Percentiles rank a stretch among this genome's conserved stretches.
Evolutionary conservation across 2,329 filamentous ascomycete genomes (phyloP).

Genomic region (Chaetomium sp.): DNA sequence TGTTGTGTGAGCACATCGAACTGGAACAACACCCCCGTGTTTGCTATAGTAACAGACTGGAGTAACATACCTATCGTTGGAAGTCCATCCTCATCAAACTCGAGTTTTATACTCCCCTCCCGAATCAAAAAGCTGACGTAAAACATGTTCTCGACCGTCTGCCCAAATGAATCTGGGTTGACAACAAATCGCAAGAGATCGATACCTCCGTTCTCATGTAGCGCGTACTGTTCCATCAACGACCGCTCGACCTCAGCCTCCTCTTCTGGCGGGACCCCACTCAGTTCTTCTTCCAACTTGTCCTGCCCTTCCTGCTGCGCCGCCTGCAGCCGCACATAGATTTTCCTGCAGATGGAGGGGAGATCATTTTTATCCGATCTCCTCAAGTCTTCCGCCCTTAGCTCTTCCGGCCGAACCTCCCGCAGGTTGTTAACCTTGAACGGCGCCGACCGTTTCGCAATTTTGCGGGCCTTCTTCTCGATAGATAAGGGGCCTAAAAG

Average conservation of each 20-base stretch:
- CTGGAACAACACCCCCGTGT: conserved; percentile 22
- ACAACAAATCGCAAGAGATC: conserved; percentile 81
- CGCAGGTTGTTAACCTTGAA: conserved; percentile 62
- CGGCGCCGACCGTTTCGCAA: conserved; percentile 63
- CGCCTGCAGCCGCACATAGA: conserved; percentile 54
- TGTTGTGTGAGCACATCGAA: conserved; percentile 21
- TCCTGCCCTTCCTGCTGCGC: conserved; percentile 43
- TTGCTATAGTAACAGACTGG: conserved; percentile 10
- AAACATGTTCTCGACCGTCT: conserved; percentile 95
- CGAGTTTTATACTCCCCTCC: conserved; percentile 73
- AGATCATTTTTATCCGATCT: conserved; percentile 73
- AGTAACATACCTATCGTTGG: conserved; percentile 68
- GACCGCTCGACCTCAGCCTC: conserved; percentile 39
- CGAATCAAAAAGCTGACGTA: conserved; percentile 91
- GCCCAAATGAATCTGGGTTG: conserved; percentile 84
- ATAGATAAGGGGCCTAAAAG: conserved; percentile 83
- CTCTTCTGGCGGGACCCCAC: conserved; percentile 40
- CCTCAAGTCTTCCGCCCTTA: conserved; percentile 67
- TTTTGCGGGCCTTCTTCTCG: conserved; percentile 71
- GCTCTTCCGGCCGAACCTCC: conserved; percentile 70
- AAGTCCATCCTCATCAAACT: conserved; percentile 63
- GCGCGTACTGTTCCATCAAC: conserved; percentile 58
- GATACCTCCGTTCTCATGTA: conserved; percentile 64
- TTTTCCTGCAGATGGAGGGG: conserved; percentile 69
- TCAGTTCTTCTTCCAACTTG: conserved; percentile 32